Base-by-base conservation (phyloP, 140 eudicot genomes). In the Oenanthe javanica region DNA sequence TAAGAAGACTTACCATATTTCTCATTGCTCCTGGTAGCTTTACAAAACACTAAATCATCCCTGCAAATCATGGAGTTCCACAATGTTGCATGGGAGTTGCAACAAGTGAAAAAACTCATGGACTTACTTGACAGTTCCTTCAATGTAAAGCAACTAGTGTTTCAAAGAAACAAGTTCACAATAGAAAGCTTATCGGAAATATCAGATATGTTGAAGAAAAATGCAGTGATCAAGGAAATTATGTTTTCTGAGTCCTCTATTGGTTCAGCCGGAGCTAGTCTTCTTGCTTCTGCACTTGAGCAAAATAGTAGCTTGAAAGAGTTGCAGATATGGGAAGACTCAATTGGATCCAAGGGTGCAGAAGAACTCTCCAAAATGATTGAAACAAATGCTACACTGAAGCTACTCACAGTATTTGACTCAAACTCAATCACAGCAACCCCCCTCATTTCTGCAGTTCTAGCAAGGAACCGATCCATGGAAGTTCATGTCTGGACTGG, bases 281-380 rank as follows among this genome's bases (percentile, higher is more conserved):
- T 90, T 19, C 59, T 92, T 31, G 93, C 96, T 82, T 86, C 96
- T 18, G 97, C 93, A 55, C 86, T 94, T 0, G 90, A 84, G 88
- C 84, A 85, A 31, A 92, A 94, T 76, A 82, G 70, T 15, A 80
- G 93, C 83, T 82, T 94, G 81, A 91, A 94, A 54, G 98, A 92
- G 82, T 67, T 92, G 78, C 97, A 92, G 55, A 90, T 94, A 82
- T 90, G 97, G 97, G 97, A 94, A 77, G 97, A 92, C 82, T 87
- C 94, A 0, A 94, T 94, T n/a, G 94, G 96, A 51, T 86, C 93
- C 4, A 90, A 90, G 72, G 97, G 98, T 15, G 94, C 98, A 31
- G 98, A 94, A 82, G 94, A 92, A 81, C 85, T 94, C 21, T 92
- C 98, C 0, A 92, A 89, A 80, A 90, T 90, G 98, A 92, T 94